Percentiles rank a stretch among this genome's conserved stretches.
Evolutionary conservation across 306 rosid genomes (phyloP).

Genomic region (Prunus mume): DNA sequence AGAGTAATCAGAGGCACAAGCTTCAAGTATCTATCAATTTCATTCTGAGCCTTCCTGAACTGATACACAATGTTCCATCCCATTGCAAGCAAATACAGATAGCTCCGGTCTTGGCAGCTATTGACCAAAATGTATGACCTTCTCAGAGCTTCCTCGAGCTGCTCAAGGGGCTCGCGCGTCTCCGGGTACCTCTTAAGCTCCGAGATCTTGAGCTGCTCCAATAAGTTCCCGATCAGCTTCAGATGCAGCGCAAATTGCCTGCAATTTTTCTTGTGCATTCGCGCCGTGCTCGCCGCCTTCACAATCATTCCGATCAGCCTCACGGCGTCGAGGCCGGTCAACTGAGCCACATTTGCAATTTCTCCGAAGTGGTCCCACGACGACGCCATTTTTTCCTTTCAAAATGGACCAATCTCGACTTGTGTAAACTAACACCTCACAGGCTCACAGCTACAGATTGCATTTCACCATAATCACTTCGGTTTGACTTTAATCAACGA

Average conservation of each 20-base stretch:
- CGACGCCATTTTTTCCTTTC: slow-evolving; percentile 51
- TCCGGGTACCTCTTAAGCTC: slow-evolving; percentile 90
- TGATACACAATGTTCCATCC: slow-evolving; percentile 99
- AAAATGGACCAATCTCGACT: slow-evolving; percentile 25
- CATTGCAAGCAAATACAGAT: slow-evolving; percentile 90
- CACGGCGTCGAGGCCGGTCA: slow-evolving; percentile 86
- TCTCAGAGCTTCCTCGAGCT: slow-evolving; percentile 91
- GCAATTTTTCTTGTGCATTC: slow-evolving; percentile 96
- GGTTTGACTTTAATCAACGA: neutral
- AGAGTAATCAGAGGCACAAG: slow-evolving; percentile 95
- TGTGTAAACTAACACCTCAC: slow-evolving; percentile 4
- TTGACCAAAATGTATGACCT: slow-evolving; percentile 79
- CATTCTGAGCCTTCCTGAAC: slow-evolving; percentile 94
- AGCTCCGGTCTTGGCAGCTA: slow-evolving; percentile 91
- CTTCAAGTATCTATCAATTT: slow-evolving; percentile 79
- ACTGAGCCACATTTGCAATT: slow-evolving; percentile 77
- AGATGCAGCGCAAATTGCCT: slow-evolving; percentile 86
- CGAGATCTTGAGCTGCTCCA: slow-evolving; percentile 95
- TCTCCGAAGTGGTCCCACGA: slow-evolving; percentile 86
- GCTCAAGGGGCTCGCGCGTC: slow-evolving; percentile 93
- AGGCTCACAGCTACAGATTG: neutral
- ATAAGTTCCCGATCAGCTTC: slow-evolving; percentile 87
- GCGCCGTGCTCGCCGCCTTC: slow-evolving; percentile 83
- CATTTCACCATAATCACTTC: neutral
- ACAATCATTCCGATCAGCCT: slow-evolving; percentile 74